Percentiles rank a stretch among this genome's conserved stretches.
Evolutionary conservation across 768 basidiomycete genomes (phyloP).

Genomic region (Candolleomyces aberdarensis): DNA sequence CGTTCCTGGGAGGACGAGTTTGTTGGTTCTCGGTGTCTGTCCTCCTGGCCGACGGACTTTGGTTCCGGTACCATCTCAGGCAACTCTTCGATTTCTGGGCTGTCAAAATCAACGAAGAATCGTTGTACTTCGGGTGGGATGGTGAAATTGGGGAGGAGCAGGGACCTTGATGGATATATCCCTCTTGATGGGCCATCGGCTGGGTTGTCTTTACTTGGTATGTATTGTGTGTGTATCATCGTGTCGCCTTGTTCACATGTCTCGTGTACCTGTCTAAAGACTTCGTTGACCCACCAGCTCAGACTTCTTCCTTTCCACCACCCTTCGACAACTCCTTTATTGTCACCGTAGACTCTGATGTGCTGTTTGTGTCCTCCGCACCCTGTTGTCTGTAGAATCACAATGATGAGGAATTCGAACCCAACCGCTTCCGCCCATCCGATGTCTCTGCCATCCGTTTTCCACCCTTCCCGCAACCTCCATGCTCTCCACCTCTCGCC

Average conservation of each 20-base stretch:
- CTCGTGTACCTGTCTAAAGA: constrained; percentile 20
- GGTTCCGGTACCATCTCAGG: constrained; percentile 14
- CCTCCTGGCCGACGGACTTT: constrained; percentile 23
- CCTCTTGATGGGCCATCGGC: constrained; percentile 36
- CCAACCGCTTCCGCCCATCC: constrained; percentile 42
- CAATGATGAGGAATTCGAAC: constrained; percentile 32
- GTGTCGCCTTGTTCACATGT: not conserved
- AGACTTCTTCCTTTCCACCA: constrained; percentile 34
- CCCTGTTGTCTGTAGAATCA: not conserved
- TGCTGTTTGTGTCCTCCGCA: not conserved
- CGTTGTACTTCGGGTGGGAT: constrained; percentile 22
- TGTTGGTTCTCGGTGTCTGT: constrained; percentile 8
- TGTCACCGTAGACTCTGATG: constrained; percentile 30
- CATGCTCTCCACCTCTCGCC: constrained; percentile 24
- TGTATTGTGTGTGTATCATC: constrained; percentile 26
- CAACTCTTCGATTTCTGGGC: constrained; percentile 10
- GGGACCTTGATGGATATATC: constrained; percentile 11
- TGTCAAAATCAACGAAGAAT: constrained; percentile 24
- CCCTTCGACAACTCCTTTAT: constrained; percentile 33
- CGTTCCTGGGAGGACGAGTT: constrained; percentile 16
- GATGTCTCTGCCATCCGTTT: constrained; percentile 30
- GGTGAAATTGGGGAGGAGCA: constrained; percentile 26
- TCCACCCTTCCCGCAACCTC: constrained; percentile 27
- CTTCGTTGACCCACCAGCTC: constrained; percentile 21
- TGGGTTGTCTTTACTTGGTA: constrained; percentile 32